phyloP scores from a whole-genome alignment of 306 rosid species.

The Castanopsis chinensis region DNA sequence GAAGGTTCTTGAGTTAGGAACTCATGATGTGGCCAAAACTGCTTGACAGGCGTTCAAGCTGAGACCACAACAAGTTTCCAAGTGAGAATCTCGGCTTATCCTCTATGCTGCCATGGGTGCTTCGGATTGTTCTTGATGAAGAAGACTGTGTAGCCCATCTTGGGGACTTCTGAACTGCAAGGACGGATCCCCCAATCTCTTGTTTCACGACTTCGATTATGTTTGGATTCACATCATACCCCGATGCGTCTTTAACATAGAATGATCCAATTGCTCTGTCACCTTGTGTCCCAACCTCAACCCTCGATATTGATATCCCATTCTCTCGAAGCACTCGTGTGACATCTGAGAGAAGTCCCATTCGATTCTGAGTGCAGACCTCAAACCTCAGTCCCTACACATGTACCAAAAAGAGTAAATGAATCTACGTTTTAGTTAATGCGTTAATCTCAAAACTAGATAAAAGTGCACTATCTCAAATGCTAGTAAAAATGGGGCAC shows the following conservation, averaged over 20 bases:
- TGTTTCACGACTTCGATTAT: slow-evolving; percentile 45
- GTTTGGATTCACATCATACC: slow-evolving; percentile 44
- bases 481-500: neutral
- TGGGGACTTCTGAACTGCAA: slow-evolving; percentile 45
- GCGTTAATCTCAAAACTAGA: neutral
- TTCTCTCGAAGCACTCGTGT: slow-evolving; percentile 68
- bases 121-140: slow-evolving; percentile 7
- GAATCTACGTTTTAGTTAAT: neutral
- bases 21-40: slow-evolving; percentile 46
- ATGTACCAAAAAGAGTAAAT: neutral
- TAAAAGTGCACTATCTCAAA: neutral
- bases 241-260: slow-evolving; percentile 60
- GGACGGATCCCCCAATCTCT: slow-evolving; percentile 62
- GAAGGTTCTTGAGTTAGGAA: neutral
- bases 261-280: slow-evolving; percentile 69
- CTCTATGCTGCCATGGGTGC: slow-evolving; percentile 1
- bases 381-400: slow-evolving; percentile 69
- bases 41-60: slow-evolving; percentile 59
- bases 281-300: slow-evolving; percentile 47
- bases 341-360: slow-evolving; percentile 62
- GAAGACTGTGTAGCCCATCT: slow-evolving; percentile 27
- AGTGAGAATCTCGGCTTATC: slow-evolving; percentile 47
- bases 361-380: slow-evolving; percentile 45
- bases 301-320: slow-evolving; percentile 61
- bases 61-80: slow-evolving; percentile 77